A percentile compares a stretch with the other conserved stretches of the same genome.
Conservation (phyloP, 306 rosid species). For the Cucurbita pepo region DNA sequence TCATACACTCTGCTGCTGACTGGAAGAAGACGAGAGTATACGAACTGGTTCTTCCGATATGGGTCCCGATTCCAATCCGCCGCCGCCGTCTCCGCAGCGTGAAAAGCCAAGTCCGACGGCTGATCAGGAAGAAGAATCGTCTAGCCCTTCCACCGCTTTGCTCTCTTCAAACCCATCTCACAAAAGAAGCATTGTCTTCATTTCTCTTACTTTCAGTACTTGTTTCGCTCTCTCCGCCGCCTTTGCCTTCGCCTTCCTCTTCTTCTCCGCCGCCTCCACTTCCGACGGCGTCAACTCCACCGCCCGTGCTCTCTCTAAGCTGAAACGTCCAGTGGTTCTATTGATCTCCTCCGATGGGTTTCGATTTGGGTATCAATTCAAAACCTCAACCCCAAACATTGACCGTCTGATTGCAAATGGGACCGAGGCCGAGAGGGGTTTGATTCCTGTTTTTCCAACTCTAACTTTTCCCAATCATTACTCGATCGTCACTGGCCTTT, state of each 20-base stretch:
- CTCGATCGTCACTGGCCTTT: constrained; percentile 88
- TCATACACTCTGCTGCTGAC: too few species aligned
- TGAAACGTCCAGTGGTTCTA: constrained; percentile 46
- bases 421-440: constrained; percentile 73
- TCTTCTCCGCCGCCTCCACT: constrained; percentile 23
- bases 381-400: constrained; percentile 49
- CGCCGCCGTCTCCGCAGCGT: constrained; percentile 13
- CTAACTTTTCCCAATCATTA: constrained; percentile 88
- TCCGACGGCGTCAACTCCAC: background rate
- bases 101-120: constrained; percentile 21
- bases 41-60: constrained; percentile 8
- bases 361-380: constrained; percentile 95
- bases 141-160: constrained; percentile 36
- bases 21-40: background rate
- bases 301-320: constrained; percentile 52
- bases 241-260: constrained; percentile 46
- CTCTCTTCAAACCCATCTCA: constrained; percentile 26
- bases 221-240: constrained; percentile 57
- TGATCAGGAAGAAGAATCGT: constrained; percentile 29
- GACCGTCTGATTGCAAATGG: constrained; percentile 62
- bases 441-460: constrained; percentile 84
- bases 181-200: constrained; percentile 36
- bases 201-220: constrained; percentile 41
- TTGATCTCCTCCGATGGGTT: constrained; percentile 86
- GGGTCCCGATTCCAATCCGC: constrained; percentile 40